Percentiles rank a stretch among this genome's conserved stretches.
Conservation (phyloP, 2,329 filamentous ascomycete species). For the Neoascochyta sp. region DNA sequence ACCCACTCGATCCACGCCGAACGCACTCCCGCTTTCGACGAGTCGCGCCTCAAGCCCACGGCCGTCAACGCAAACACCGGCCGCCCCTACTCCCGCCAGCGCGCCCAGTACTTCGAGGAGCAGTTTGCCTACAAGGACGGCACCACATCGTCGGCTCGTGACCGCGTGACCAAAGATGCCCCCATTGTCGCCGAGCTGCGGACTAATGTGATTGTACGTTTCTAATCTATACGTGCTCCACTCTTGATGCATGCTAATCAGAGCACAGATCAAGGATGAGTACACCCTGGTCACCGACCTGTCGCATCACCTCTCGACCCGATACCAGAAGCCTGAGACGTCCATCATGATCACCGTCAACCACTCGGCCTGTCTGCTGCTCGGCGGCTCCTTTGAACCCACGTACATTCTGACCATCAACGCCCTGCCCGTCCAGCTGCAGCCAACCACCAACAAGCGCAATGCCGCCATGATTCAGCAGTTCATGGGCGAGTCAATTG, state of each 20-base stretch:
- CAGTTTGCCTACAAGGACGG: constrained; percentile 39
- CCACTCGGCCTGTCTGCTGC: constrained; percentile 70
- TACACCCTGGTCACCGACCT: constrained; percentile 71
- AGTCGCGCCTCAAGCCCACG: constrained; percentile 9
- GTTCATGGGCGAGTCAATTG: constrained; percentile 68
- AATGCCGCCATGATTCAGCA: constrained; percentile 73
- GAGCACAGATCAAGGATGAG: constrained; percentile 66
- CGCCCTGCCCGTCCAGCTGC: constrained; percentile 64
- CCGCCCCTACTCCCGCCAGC: constrained; percentile 24
- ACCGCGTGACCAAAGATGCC: constrained; percentile 44
- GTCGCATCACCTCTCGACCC: constrained; percentile 66
- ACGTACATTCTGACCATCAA: constrained; percentile 75
- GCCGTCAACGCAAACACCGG: constrained; percentile 5
- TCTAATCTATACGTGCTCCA: constrained; percentile 8
- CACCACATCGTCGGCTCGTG: constrained; percentile 35
- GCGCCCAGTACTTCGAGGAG: constrained; percentile 39
- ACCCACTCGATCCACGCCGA: constrained; percentile 30
- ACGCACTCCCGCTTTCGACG: constrained; percentile 11
- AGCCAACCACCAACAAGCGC: constrained; percentile 72
- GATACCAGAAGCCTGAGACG: constrained; percentile 70
- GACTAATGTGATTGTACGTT: constrained; percentile 52
- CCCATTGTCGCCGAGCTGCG: constrained; percentile 48
- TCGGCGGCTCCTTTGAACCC: constrained; percentile 71
- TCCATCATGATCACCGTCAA: constrained; percentile 73
- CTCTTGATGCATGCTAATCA: constrained; percentile 18